Percentiles rank a stretch among this genome's conserved stretches.
These are phyloP conservation scores for Acidiella bohemica DNA, from an alignment of 495 filamentous ascomycete genomes.

Conservation along the genomic window DNA sequence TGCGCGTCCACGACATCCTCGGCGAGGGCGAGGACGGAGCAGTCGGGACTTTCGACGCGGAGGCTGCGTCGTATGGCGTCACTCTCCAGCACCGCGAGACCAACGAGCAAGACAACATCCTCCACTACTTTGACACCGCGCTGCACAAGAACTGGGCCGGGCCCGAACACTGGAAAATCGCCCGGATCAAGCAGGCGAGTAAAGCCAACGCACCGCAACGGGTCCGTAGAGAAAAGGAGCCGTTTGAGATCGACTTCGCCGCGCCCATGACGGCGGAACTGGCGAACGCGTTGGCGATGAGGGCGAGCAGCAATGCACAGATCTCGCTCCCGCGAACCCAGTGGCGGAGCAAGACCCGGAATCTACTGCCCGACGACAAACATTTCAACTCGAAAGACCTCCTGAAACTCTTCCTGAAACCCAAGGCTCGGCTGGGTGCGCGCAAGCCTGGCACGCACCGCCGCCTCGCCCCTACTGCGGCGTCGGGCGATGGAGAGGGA, in stretches of 20 bases:
- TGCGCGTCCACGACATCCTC: conserved; percentile 39
- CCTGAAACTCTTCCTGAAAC: conserved; percentile 83
- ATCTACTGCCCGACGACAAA: conserved; percentile 93
- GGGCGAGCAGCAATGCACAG: conserved; percentile 62
- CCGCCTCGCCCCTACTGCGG: conserved; percentile 21
- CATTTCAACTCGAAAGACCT: conserved; percentile 93
- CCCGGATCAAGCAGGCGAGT: conserved; percentile 73
- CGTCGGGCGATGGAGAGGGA: conserved; percentile 34
- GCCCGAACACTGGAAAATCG: conserved; percentile 95
- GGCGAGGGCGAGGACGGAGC: conserved; percentile 42
- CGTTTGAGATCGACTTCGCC: conserved; percentile 84
- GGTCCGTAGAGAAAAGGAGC: conserved; percentile 83
- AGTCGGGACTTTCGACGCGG: conserved; percentile 45
- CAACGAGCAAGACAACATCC: conserved; percentile 63
- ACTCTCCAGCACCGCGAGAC: conserved; percentile 50
- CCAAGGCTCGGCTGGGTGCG: conserved; percentile 62
- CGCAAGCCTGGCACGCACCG: conserved; percentile 33
- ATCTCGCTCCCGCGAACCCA: conserved; percentile 83
- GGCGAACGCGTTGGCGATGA: conserved; percentile 72
- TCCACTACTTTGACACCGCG: conserved; percentile 93
- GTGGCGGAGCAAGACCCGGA: conserved; percentile 85
- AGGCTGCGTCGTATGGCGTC: conserved; percentile 51
- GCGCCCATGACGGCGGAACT: conserved; percentile 54
- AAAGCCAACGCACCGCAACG: conserved; percentile 43
- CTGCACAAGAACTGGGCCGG: conserved; percentile 91